Evolutionary conservation across 495 filamentous ascomycete species (phyloP), one percentile per base, ranked within the genome.

Genomic region (Penicillium argentinense): DNA sequence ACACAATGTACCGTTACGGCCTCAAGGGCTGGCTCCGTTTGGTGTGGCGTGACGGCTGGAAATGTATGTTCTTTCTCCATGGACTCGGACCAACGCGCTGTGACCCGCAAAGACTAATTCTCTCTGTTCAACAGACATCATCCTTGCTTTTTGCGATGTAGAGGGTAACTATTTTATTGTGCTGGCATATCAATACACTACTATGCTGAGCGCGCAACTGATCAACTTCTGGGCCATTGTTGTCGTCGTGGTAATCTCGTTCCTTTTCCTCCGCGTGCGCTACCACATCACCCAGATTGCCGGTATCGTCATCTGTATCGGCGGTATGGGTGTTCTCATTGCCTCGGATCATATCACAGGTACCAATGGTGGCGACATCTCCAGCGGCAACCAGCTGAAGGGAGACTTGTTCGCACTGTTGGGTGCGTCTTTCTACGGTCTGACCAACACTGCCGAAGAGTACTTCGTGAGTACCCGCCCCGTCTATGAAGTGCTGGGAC

Each of bases 221-320:
- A 91, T 98, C 69, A 96, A 96, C 76, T 97, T 98, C 79, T 98
- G 93, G 92, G 86, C 91, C 54, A 98, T 98, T 49, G 88, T 92
- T 14, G 83, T 93, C 45, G 93, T 98, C 21, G 90, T 97, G 19
- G 62, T 85, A 49, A 67, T 97, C 56, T 96, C 91, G 7, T 88
- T 91, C 68, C 36, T 83, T 33, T 75, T 96, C 60, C 79, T 98
- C 18, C 74, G 73, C 26, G 93, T 98, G 18, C 88, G 93, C 42
- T 98, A 98, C 74, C 87, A 89, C 65, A 67, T 77, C 55, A 77
- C 86, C 18, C 95, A 97, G 69, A 80, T 96, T 44, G 42, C 77
- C 18, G 93, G 93, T 26, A 97, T 98, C 62, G 54, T 96, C 25
- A 75, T 96, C 71, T 96, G 90, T 72, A 88, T 89, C 69, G 90